phyloP scores from a whole-genome alignment of 2,329 filamentous ascomycete genomes.

The Simplicillium aogashimaense region DNA sequence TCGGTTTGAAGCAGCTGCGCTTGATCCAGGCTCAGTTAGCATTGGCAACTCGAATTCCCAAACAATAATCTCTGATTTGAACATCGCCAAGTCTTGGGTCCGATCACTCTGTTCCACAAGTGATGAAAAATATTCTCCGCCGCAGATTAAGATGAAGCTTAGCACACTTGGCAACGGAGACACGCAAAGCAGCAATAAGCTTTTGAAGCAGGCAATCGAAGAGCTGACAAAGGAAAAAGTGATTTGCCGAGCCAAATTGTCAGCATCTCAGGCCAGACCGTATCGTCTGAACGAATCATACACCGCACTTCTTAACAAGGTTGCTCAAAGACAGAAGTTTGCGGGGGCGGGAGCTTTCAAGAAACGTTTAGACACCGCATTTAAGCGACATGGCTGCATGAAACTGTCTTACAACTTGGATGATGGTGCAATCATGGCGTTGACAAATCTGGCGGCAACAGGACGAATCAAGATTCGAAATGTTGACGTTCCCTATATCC shows the following conservation, averaged over 20 bases:
- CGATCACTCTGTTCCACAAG: constrained; percentile 47
- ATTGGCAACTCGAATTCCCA: constrained; percentile 7
- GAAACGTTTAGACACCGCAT: constrained; percentile 43
- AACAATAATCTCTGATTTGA: constrained; percentile 16
- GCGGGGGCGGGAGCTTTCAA: constrained; percentile 52
- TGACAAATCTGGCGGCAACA: constrained; percentile 54
- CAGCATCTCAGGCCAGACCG: constrained; percentile 46
- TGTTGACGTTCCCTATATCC: constrained; percentile 47
- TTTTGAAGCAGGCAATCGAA: constrained; percentile 38
- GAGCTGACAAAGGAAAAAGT: constrained; percentile 41
- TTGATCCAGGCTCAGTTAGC: constrained; percentile 33
- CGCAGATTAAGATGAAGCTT: constrained; percentile 40
- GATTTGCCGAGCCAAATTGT: constrained; percentile 49
- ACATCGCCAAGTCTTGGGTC: constrained; percentile 48
- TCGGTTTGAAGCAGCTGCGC: constrained; percentile 44
- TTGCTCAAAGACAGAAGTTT: constrained; percentile 43
- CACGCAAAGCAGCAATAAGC: constrained; percentile 26
- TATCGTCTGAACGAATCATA: constrained; percentile 55
- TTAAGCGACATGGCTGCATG: constrained; percentile 30
- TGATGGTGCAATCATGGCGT: constrained; percentile 57
- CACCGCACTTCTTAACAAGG: constrained; percentile 44
- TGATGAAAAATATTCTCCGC: constrained; percentile 34
- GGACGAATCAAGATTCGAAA: constrained; percentile 45
- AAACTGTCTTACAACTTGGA: constrained; percentile 45
- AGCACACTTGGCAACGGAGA: constrained; percentile 33